A percentile compares a stretch with the other conserved stretches of the same genome.
Evolutionary conservation across 352 stramenopile genomes (phyloP).

Genomic region (Phytophthora palmivora): DNA sequence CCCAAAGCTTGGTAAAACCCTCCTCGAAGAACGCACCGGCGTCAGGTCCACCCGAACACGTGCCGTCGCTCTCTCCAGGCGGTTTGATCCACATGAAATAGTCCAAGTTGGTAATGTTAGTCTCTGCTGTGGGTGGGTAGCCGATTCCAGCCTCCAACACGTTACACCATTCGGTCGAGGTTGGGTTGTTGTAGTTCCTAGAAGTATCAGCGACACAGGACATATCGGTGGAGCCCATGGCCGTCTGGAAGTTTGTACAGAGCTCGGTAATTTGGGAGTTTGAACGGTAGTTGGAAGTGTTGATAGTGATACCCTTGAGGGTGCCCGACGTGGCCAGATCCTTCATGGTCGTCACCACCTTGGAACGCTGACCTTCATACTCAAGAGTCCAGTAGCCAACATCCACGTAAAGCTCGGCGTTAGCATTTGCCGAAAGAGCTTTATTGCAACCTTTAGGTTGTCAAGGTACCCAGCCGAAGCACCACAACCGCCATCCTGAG

Average conservation of each 20-base stretch:
- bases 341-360: slow-evolving; percentile 40
- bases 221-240: slow-evolving; percentile 37
- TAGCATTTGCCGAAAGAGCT: slow-evolving; percentile 53
- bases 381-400: slow-evolving; percentile 66
- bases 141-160: slow-evolving; percentile 50
- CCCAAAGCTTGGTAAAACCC: slow-evolving; percentile 64
- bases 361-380: slow-evolving; percentile 23
- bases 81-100: slow-evolving; percentile 83
- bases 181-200: slow-evolving; percentile 40
- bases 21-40: slow-evolving; percentile 68
- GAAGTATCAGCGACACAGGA: slow-evolving; percentile 51
- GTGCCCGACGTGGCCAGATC: slow-evolving; percentile 35
- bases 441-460: slow-evolving; percentile 55
- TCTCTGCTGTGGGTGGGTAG: slow-evolving; percentile 51
- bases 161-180: slow-evolving; percentile 66
- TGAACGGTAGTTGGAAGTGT: slow-evolving; percentile 76
- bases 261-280: slow-evolving; percentile 40
- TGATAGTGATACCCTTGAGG: slow-evolving; percentile 66
- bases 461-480: slow-evolving; percentile 46
- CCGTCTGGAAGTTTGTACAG: slow-evolving; percentile 51
- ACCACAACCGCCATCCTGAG: slow-evolving; percentile 54
- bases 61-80: slow-evolving; percentile 71
- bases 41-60: slow-evolving; percentile 46
- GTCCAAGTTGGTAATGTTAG: slow-evolving; percentile 56
- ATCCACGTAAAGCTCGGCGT: slow-evolving; percentile 71